These are phyloP conservation scores for Acanthamoeba royreba DNA, from an alignment of 208 protist species.

Conservation along the genomic window DNA sequence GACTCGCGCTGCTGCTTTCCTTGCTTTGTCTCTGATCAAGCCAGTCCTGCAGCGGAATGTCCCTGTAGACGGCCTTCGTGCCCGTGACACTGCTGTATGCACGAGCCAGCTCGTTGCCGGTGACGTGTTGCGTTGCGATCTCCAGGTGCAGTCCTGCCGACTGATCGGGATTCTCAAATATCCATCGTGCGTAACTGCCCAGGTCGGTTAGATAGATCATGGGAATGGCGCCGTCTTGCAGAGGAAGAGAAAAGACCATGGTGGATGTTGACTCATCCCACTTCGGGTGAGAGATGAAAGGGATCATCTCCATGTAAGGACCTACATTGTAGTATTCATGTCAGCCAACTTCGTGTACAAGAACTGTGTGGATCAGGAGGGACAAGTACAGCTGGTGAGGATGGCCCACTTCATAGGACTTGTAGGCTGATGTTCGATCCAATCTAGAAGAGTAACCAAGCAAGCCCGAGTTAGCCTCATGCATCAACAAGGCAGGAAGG, in stretches of 20 bases:
- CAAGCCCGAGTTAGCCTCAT: neutral
- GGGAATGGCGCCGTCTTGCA: neutral
- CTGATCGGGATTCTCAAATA: neutral
- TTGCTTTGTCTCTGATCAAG: neutral
- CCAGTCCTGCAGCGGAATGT: neutral
- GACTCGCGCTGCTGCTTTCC: neutral
- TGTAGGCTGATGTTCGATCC: neutral
- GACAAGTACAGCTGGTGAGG: neutral
- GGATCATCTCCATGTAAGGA: constrained; percentile 37
- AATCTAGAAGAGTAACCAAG: neutral
- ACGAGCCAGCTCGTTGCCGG: neutral
- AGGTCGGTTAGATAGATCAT: constrained; percentile 24
- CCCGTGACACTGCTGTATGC: neutral
- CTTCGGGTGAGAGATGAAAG: neutral
- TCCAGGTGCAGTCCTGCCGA: neutral
- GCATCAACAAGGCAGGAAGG: neutral
- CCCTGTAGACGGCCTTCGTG: neutral
- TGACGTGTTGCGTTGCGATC: neutral
- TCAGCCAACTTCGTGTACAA: neutral
- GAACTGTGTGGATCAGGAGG: neutral
- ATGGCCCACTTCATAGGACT: neutral
- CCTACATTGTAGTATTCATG: no score
- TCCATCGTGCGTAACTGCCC: neutral
- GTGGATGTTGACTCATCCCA: neutral
- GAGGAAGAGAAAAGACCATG: neutral